Percentiles rank a stretch among this genome's conserved stretches.
Conservation (phyloP, 805 yeast species). For the Debaryomyces castellii region DNA sequence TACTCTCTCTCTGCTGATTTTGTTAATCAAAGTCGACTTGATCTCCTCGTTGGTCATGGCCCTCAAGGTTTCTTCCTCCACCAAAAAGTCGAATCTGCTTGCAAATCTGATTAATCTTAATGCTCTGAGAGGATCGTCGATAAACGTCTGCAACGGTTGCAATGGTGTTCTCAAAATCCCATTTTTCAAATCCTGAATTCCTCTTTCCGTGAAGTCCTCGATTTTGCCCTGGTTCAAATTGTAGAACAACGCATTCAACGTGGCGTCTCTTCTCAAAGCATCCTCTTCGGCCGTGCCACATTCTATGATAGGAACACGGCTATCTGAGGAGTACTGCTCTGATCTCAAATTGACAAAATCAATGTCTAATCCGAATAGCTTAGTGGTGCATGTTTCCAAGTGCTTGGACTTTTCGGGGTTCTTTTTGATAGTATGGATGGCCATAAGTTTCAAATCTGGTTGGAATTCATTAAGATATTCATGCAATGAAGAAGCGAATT, state of each 20-base stretch:
- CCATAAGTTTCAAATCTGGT: conserved; percentile 26
- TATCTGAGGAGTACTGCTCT: conserved; percentile 79
- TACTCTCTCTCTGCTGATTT: conserved; percentile 87
- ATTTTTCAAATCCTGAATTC: conserved; percentile 64
- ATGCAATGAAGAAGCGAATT: conserved; percentile 69
- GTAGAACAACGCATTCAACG: conserved; percentile 88
- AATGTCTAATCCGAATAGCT: conserved; percentile 76
- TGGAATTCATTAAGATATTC: conserved; percentile 39
- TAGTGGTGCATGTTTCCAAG: conserved; percentile 93
- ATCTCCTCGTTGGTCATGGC: conserved; percentile 68
- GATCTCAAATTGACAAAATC: conserved; percentile 92
- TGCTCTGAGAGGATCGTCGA: conserved; percentile 93
- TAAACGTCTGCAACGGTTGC: conserved; percentile 77
- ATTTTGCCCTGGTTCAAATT: conserved; percentile 66
- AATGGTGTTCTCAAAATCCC: conserved; percentile 88
- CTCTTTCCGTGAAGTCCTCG: conserved; percentile 83
- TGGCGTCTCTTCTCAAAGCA: conserved; percentile 92
- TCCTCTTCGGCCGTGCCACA: conserved; percentile 92
- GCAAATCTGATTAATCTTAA: conserved; percentile 86
- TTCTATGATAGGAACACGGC: conserved; percentile 80
- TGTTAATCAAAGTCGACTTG: conserved; percentile 56
- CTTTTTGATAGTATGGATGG: conserved; percentile 78
- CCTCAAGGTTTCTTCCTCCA: conserved; percentile 55
- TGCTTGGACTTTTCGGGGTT: conserved; percentile 97
- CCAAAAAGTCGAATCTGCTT: conserved; percentile 64